phyloP scores from a whole-genome alignment of 495 filamentous ascomycete species.

The Astrocystis sublimbata region DNA sequence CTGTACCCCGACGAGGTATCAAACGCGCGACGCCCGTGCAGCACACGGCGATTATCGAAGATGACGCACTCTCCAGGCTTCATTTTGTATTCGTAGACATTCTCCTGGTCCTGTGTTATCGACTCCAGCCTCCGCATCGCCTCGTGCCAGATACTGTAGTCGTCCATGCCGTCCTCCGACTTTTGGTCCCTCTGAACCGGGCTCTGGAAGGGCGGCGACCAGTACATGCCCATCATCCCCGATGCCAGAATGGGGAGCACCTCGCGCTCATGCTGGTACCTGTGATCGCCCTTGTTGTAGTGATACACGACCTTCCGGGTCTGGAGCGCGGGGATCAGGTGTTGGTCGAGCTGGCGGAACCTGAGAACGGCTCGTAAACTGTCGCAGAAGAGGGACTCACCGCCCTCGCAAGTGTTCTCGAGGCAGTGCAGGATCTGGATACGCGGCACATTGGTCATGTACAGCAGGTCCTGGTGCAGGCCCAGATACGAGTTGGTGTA shows the following conservation, averaged over 20 bases:
- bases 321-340: constrained; percentile 42
- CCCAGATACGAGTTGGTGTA: constrained; percentile 79
- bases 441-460: constrained; percentile 75
- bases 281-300: constrained; percentile 67
- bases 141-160: constrained; percentile 31
- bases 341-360: constrained; percentile 32
- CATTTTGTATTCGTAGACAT: constrained; percentile 69
- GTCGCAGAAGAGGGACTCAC: constrained; percentile 82
- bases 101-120: constrained; percentile 47
- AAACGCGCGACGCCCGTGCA: constrained; percentile 78
- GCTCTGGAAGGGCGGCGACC: constrained; percentile 57
- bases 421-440: constrained; percentile 88
- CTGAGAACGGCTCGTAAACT: constrained; percentile 58
- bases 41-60: constrained; percentile 77
- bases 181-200: constrained; percentile 6
- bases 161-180: neutral
- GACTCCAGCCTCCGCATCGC: constrained; percentile 49
- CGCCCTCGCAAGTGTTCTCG: constrained; percentile 70
- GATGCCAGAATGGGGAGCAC: constrained; percentile 42
- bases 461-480: constrained; percentile 91
- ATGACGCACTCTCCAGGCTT: constrained; percentile 79
- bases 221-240: constrained; percentile 52
- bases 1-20: constrained; percentile 59
- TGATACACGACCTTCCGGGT: constrained; percentile 58
- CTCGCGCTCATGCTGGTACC: constrained; percentile 56